Conservation (phyloP, 176 grass and related monocot species). For the Hsuehochloa calcarea region DNA sequence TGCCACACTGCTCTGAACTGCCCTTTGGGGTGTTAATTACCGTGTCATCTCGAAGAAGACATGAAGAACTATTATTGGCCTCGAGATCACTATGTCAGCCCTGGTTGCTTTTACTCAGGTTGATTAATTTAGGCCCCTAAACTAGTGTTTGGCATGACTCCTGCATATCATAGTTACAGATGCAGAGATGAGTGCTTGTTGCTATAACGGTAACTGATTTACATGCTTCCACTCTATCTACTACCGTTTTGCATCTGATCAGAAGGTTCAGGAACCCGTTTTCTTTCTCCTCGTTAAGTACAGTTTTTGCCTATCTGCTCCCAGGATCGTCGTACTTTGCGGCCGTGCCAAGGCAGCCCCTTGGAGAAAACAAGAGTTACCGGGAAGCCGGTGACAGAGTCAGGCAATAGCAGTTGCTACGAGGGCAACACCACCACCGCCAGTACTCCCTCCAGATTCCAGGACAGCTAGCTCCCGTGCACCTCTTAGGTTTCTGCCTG, state of each 20-base stretch:
- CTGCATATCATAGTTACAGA: neutral
- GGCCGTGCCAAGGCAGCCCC: conserved; percentile 48
- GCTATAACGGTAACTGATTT: neutral
- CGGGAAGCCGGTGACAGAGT: conserved; percentile 28
- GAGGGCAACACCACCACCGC: conserved; percentile 50
- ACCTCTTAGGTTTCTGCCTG: too few relatives aligned
- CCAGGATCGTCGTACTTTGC: conserved; percentile 63
- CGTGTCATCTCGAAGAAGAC: neutral
- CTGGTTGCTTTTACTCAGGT: neutral
- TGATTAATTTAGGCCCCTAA: neutral
- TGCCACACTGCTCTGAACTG: conserved; percentile 22
- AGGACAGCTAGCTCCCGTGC: conserved; percentile 20
- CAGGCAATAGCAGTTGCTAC: conserved; percentile 50
- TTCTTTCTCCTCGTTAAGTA: neutral
- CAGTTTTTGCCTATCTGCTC: neutral
- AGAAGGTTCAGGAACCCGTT: neutral
- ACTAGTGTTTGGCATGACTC: neutral
- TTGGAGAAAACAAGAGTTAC: conserved; percentile 45
- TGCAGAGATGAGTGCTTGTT: neutral
- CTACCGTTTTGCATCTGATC: neutral
- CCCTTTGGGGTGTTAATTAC: conserved; percentile 29
- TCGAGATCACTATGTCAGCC: conserved; percentile 4
- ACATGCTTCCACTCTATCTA: neutral
- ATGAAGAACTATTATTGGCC: neutral
- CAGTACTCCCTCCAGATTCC: conserved; percentile 48